Percentiles rank a stretch among this genome's conserved stretches.
Conservation (phyloP, 2,329 filamentous ascomycete genomes). For the Aurifilum marmelostoma region DNA sequence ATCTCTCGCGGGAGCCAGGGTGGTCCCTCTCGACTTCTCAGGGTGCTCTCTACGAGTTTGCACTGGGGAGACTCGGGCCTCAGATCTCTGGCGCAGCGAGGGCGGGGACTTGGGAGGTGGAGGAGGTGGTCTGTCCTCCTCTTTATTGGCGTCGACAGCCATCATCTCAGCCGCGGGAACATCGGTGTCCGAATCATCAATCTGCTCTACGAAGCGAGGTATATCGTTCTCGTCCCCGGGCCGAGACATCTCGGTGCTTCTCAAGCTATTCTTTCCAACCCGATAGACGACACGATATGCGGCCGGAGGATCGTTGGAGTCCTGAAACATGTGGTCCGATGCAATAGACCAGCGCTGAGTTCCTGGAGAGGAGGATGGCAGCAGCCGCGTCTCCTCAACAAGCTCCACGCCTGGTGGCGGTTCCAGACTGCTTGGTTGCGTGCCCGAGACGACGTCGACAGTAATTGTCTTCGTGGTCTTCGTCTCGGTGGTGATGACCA, state of each 20-base stretch:
- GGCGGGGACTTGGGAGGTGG: constrained; percentile 32
- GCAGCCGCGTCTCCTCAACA: constrained; percentile 50
- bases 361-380: constrained; percentile 40
- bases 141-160: constrained; percentile 32
- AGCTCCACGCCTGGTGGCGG: constrained; percentile 63
- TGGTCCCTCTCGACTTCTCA: constrained; percentile 31
- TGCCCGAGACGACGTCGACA: constrained; percentile 63
- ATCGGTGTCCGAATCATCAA: constrained; percentile 37
- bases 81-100: neutral
- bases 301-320: constrained; percentile 31
- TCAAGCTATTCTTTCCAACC: constrained; percentile 56
- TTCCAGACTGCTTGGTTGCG: constrained; percentile 53
- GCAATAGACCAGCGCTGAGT: constrained; percentile 24
- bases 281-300: constrained; percentile 63
- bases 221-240: constrained; percentile 31
- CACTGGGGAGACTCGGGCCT: neutral
- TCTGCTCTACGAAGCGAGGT: constrained; percentile 31
- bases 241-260: constrained; percentile 41
- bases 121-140: constrained; percentile 25
- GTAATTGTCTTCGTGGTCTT: constrained; percentile 66
- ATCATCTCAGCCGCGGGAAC: constrained; percentile 36
- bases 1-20: constrained; percentile 33
- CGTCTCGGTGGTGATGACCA: constrained; percentile 63
- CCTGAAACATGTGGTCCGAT: constrained; percentile 29
- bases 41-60: constrained; percentile 13